Percentiles rank a stretch among this genome's conserved stretches.
phyloP scores from a whole-genome alignment of 1,284 basidiomycete genomes.

The Heterobasidion annosum region DNA sequence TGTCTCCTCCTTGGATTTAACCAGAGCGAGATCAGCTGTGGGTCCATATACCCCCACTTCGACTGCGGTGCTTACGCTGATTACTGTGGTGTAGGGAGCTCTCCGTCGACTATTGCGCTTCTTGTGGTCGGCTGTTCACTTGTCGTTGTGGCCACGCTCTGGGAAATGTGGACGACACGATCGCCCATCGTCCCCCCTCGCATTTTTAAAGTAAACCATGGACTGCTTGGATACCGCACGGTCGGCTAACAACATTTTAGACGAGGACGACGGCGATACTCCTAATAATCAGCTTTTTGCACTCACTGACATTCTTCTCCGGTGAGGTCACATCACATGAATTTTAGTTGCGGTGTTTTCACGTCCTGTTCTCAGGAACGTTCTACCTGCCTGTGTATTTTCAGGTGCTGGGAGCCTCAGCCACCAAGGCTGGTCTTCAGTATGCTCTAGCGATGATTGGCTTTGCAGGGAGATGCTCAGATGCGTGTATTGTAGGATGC shows the following conservation, averaged over 20 bases:
- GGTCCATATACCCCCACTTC: background rate
- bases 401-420: constrained; percentile 70
- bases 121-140: constrained; percentile 61
- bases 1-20: constrained; percentile 30
- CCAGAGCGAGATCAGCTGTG: constrained; percentile 65
- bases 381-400: constrained; percentile 75
- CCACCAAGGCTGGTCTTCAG: constrained; percentile 68
- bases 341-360: background rate
- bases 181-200: constrained; percentile 58
- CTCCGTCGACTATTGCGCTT: constrained; percentile 58
- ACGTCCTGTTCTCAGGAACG: constrained; percentile 28
- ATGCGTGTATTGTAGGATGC: constrained; percentile 38
- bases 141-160: constrained; percentile 29
- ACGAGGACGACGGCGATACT: constrained; percentile 69
- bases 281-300: constrained; percentile 54
- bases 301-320: constrained; percentile 60
- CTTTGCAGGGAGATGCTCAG: background rate
- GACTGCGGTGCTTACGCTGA: background rate
- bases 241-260: constrained; percentile 20
- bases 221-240: background rate
- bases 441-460: constrained; percentile 15
- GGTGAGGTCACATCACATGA: constrained; percentile 18
- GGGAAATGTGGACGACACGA: constrained; percentile 56
- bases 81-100: constrained; percentile 19
- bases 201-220: constrained; percentile 51